Base-by-base conservation (phyloP, 176 grass and related monocot species). In the Panicum miliaceum region DNA sequence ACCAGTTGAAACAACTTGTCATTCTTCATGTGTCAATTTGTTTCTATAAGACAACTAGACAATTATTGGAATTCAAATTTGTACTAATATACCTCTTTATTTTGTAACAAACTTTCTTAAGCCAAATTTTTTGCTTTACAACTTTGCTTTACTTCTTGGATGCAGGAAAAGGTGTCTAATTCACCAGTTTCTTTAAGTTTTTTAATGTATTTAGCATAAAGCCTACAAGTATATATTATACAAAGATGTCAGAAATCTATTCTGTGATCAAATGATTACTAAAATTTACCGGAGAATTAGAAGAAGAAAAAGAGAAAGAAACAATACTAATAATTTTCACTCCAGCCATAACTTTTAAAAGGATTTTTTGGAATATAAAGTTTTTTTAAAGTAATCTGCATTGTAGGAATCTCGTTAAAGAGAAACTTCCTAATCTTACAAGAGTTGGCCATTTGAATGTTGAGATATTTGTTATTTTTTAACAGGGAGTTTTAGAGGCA, bases 401-500 rank as follows among this genome's bases (percentile, higher is more conserved):
- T 12, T 53, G 23, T 29, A 53, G 14, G 13, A 32, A 53, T 52
- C 3, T 43, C n/a, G n/a, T 18, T 66, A 51, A 73, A 65, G 48
- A 45, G 52, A 45, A 57, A 4, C 11, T 54, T 80, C 35, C 7
- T 65, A 34, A n/a, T 86, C n/a, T 8, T 73, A 56, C 7, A 37
- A 68, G 8, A 76, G 57, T 29, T 76, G 57, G 52, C 5, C 52
- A 22, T 76, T 72, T 79, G 46, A 80, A 42, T 67, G 14, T 16
- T 67, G 50, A 19, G 8, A 60, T 50, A 56, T 20, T 80, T 11
- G 9, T 46, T 84, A 7, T 47, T 85, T 81, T 60, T 83, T 59
- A 78, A 73, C 82, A 98, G 96, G 96, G 93, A 85, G 96, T 98
- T 66, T 86, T 98, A 73, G 96, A 98, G 81, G 93, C 96, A 67